phyloP scores from a whole-genome alignment of 805 yeast species.

The Saturnispora dispora region DNA sequence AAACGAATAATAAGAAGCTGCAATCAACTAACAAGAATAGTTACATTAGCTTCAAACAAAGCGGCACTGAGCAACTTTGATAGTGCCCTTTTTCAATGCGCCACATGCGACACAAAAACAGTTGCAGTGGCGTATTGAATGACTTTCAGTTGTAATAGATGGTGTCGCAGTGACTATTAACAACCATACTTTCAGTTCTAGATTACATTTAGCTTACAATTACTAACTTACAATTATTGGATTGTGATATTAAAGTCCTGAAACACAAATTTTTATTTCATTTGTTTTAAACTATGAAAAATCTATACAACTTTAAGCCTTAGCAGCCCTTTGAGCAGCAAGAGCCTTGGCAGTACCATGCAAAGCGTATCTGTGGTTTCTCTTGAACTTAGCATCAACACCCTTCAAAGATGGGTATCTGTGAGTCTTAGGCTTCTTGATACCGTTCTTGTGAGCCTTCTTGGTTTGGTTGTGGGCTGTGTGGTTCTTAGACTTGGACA shows the following conservation, averaged over 20 bases:
- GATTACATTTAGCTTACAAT: no score
- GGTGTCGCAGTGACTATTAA: no score
- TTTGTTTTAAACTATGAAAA: conserved; percentile 1
- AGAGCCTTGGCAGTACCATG: conserved; percentile 95
- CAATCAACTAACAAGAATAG: not conserved
- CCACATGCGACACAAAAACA: not conserved
- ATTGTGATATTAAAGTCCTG: not conserved
- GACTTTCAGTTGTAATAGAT: no score
- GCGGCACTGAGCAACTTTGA: not conserved
- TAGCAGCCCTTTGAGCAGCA: conserved; percentile 49
- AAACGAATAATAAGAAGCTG: not conserved
- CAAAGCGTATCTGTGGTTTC: conserved; percentile 99
- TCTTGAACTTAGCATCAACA: conserved; percentile 98
- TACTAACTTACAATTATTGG: not conserved
- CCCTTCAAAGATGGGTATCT: conserved; percentile 97
- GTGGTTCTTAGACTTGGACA: conserved; percentile 99
- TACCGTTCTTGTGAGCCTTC: conserved; percentile 99
- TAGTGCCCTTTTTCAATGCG: not conserved
- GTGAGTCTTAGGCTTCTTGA: conserved; percentile 97
- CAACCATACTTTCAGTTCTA: no score
- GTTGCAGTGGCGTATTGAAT: not conserved
- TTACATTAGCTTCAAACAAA: not conserved
- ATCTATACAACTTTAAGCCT: conserved; percentile 6
- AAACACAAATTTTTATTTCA: not conserved
- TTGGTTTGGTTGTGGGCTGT: conserved; percentile 99